Base-by-base conservation (phyloP, 768 basidiomycete genomes). In the Ramaria rubella region DNA sequence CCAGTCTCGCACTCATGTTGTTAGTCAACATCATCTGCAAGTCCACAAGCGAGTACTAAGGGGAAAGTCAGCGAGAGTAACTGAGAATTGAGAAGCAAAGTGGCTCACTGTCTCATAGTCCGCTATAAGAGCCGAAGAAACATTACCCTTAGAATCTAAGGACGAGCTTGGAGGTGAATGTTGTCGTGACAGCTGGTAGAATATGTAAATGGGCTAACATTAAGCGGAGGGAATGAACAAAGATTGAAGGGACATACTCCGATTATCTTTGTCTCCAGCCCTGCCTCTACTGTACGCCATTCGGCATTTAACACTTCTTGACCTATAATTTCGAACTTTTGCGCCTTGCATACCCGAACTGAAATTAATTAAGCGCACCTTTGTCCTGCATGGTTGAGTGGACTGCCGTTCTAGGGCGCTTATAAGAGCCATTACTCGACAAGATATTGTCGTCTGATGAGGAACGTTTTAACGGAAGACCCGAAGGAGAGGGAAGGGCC, bases 1-100 rank as follows among this genome's bases (percentile, higher is more conserved):
- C 55, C 45, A 56, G 23, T n/a, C 55, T 29, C 11, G 55, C 17
- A 46, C 44, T 31, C 55, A 56, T 56, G 21, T 56, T 56, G 33
- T 33, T 48, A 11, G 43, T 49, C 29, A 56, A 31, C 55, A 56
- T 56, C n/a, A 23, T 19, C n/a, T 34, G 43, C 31, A 56, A 42
- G 48, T 31, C 21, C 48, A 48, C 55, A 14, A 34, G 19, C 2
- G 55, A 21, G 24, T 46, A 34, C 55, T 51, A 51, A 51, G 11
- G 24, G 9, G 26, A 15, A 11, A 38, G 14, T 23, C 26, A 42
- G 17, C 42, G 52, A 17, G 19, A 42, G 24, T 7, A 21, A 54
- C 19, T 14, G 15, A 23, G 29, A 26, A 24, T 46, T 12, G 29
- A 12, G 9, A 5, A 46, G 14, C 3, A 17, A 2, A n/a, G 23